phyloP scores from a whole-genome alignment of 73 alveolate genomes.

The Uronychia binucleata region DNA sequence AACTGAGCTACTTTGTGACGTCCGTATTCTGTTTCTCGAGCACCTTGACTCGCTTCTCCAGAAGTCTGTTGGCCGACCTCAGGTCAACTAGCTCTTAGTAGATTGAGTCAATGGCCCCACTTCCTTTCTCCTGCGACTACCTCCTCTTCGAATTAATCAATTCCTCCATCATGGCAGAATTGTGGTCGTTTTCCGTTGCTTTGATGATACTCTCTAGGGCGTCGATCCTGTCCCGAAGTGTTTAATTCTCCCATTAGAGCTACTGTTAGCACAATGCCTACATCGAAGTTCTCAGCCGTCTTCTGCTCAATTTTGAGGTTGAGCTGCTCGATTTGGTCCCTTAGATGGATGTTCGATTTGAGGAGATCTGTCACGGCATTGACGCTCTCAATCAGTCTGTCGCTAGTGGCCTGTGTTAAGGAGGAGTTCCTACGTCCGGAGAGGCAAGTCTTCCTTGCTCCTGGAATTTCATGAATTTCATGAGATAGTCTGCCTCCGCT shows the following conservation, averaged over 20 bases:
- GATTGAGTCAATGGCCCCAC: conserved; percentile 17
- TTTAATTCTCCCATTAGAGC: conserved; percentile 13
- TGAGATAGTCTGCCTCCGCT: background rate
- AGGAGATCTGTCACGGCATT: conserved; percentile 45
- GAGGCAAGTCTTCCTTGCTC: conserved; percentile 6
- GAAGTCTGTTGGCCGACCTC: conserved; percentile 27
- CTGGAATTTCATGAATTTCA: conserved; percentile 2
- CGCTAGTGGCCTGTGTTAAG: conserved; percentile 8
- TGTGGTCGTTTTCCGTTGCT: conserved; percentile 14
- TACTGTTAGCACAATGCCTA: conserved; percentile 8
- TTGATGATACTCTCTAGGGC: conserved; percentile 26
- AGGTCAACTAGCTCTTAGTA: conserved; percentile 31
- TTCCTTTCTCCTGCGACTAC: conserved; percentile 14
- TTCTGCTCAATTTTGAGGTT: background rate
- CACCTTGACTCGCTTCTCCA: conserved; percentile 45
- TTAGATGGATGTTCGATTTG: conserved; percentile 29
- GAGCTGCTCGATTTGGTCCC: conserved; percentile 32
- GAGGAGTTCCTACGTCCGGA: background rate
- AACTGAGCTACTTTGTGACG: conserved; percentile 21
- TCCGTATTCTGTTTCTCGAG: conserved; percentile 44
- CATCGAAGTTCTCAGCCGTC: conserved; percentile 2
- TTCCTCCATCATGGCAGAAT: background rate
- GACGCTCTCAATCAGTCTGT: conserved; percentile 41
- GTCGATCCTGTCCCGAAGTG: conserved; percentile 40
- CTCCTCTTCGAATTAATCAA: conserved; percentile 22